Evolutionary conservation across 805 yeast genomes (phyloP).

Genomic region (Candida caryicola): DNA sequence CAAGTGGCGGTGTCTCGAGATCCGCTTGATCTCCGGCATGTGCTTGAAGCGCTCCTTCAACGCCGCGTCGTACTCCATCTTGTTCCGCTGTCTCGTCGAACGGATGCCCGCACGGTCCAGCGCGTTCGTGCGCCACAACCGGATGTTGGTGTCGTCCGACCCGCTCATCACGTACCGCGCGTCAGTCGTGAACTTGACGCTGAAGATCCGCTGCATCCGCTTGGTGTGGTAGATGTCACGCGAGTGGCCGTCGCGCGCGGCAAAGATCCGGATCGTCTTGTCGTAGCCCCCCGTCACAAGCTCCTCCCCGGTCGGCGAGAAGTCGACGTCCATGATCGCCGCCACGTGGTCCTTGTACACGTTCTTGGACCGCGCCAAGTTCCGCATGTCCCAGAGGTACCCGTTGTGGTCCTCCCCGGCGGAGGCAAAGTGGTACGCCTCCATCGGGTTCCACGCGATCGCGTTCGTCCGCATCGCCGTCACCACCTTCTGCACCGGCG

Average conservation of each 20-base stretch:
- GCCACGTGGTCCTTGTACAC: conserved; percentile 94
- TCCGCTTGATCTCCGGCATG: conserved; percentile 95
- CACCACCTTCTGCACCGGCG: conserved; percentile 89
- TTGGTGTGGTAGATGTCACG: conserved; percentile 95
- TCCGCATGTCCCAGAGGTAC: conserved; percentile 95
- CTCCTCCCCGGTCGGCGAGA: conserved; percentile 96
- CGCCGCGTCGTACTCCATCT: conserved; percentile 87
- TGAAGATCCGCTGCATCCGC: conserved; percentile 94
- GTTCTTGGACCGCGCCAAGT: conserved; percentile 74
- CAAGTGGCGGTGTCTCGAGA: conserved; percentile 87
- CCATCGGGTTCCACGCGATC: conserved; percentile 96
- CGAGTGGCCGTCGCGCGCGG: conserved; percentile 80
- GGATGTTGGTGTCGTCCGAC: conserved; percentile 92
- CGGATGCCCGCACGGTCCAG: conserved; percentile 80
- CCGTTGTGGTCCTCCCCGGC: conserved; percentile 94
- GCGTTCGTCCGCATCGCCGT: conserved; percentile 81
- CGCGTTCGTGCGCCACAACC: conserved; percentile 90
- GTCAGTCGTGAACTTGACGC: conserved; percentile 84
- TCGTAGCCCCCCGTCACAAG: conserved; percentile 94
- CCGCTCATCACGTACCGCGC: conserved; percentile 84
- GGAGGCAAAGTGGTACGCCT: conserved; percentile 88
- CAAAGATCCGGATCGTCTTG: conserved; percentile 81
- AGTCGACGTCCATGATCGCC: conserved; percentile 92
- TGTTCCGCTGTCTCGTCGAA: conserved; percentile 73
- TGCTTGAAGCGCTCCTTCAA: conserved; percentile 88